Base-by-base conservation (phyloP, 768 basidiomycete species). In the Paxillus involutus region DNA sequence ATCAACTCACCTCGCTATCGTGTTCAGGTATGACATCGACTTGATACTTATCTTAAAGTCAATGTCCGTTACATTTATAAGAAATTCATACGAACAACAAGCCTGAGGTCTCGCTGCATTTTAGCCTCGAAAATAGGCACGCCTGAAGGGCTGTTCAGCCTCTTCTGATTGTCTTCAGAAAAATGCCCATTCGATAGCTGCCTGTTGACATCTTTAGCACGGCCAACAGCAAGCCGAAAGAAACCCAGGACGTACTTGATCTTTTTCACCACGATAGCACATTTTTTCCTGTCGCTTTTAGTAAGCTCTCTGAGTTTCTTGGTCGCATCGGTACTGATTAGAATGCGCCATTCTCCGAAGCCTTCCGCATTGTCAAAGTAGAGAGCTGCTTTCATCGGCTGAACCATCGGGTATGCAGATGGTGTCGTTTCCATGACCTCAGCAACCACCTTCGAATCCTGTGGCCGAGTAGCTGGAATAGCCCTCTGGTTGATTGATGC, bases 101-200 rank as follows among this genome's bases (percentile, higher is more conserved):
- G 65, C 13, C 81, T 70, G 17, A 75, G 63, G 58, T 84, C 80
- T 0, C 72, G 59, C 10, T 79, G 80, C 76, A 88, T 82, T 63
- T 86, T 88, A 0, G 88, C 88, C 61, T 88, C 85, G 49, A 77
- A 88, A 10, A 89, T 77, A 0, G 86, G 84, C 3, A 88, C 66
- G 0, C 78, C 77, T 12, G 67, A 65, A 11, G 72, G 47, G 0
- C 77, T 76, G 17, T 73, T 81, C 13, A 88, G 69, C 8, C 77
- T 69, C 65, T 86, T 85, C 58, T 88, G 84, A 57, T 88, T 89
- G 53, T 85, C 82, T 10, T 75, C 73, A 1, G 87, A 88, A 59
- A 89, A 88, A 52, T 83, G 79, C 0, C 87, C 88, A 3, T 79
- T 77, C 0, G 88, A 89, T 10, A 90, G 74, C 55, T 89, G 83